Evolutionary conservation across 345 rosid species (phyloP), one percentile per base, ranked within the genome.

Genomic region (Angophora floribunda): DNA sequence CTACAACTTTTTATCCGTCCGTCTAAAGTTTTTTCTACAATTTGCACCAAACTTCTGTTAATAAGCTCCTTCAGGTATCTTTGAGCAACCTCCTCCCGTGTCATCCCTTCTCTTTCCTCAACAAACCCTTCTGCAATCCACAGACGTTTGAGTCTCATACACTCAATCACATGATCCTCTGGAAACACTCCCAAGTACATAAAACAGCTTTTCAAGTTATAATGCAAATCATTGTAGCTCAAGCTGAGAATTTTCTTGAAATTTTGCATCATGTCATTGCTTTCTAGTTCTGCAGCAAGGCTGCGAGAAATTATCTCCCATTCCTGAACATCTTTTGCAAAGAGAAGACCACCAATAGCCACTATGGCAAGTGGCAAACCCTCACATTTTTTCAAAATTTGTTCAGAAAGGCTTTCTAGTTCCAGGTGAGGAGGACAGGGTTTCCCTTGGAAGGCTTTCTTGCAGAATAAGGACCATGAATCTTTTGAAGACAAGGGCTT

Each of bases 11-110:
- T 9, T 36, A 36, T 2, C 14, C 26, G 0, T 9, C 26, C 82
- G 0, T 4, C 47, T 1, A 0, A 8, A 67, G 0, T 5, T 17
- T 7, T 70, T 9, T 1, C 2, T 0, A 2, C 49, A 36, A 70
- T 36, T 36, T 70, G 47, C 82, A 70, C 82, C 49, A 70, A 36
- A 70, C 3, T 70, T 36, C 82, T 70, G 0, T 36, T 70, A 2
- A 70, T 3, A 4, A 70, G 82, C 82, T 36, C 47, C 4, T 70
- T 70, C 7, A 36, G 2, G 13, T 36, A 36, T 36, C 4, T 17
- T 70, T 70, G 1, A 70, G 7, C 82, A 36, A 70, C 82, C 26
- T 3, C 82, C 2, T 36, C 82, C 0, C 1, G 4, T 9, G 14
- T 36, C 82, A 70, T 36, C 1, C 26, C 7, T 36, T 70, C 14